phyloP scores from a whole-genome alignment of 2,329 filamentous ascomycete species.

The Verruconis gallopava region DNA sequence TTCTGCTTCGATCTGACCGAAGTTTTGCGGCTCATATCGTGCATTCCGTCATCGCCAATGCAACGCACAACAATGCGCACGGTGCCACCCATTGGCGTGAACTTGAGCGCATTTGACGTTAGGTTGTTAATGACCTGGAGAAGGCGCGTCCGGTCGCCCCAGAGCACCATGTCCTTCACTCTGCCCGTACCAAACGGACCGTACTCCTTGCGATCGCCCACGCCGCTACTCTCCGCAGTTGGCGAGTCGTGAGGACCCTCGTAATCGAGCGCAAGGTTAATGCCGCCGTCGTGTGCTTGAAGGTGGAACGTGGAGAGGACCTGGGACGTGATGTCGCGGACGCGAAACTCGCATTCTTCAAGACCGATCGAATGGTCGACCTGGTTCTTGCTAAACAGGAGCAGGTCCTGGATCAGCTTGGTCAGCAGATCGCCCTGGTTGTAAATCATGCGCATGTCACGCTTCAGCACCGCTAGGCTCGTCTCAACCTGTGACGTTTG shows the following conservation, averaged over 20 bases:
- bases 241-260: conserved; percentile 37
- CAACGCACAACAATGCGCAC: conserved; percentile 69
- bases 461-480: conserved; percentile 58
- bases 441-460: conserved; percentile 77
- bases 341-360: conserved; percentile 72
- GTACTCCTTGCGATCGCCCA: conserved; percentile 38
- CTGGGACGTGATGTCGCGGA: conserved; percentile 76
- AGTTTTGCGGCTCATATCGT: conserved; percentile 29
- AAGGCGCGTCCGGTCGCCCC: conserved; percentile 87
- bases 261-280: conserved; percentile 61
- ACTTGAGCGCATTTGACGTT: conserved; percentile 84
- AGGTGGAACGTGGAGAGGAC: conserved; percentile 80
- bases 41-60: conserved; percentile 42
- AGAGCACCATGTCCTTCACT: conserved; percentile 74
- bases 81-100: conserved; percentile 64
- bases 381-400: conserved; percentile 88
- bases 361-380: conserved; percentile 72
- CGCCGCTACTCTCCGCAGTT: conserved; percentile 22
- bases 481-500: conserved; percentile 9
- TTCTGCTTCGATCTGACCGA: conserved; percentile 31
- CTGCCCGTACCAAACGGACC: conserved; percentile 54
- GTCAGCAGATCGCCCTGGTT: conserved; percentile 75
- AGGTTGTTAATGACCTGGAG: conserved; percentile 89
- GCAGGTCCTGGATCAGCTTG: conserved; percentile 74
- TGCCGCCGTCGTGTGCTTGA: conserved; percentile 67